Evolutionary conservation across 2,329 filamentous ascomycete genomes (phyloP), one percentile per base, ranked within the genome.

Genomic region (Gyromitra esculenta): DNA sequence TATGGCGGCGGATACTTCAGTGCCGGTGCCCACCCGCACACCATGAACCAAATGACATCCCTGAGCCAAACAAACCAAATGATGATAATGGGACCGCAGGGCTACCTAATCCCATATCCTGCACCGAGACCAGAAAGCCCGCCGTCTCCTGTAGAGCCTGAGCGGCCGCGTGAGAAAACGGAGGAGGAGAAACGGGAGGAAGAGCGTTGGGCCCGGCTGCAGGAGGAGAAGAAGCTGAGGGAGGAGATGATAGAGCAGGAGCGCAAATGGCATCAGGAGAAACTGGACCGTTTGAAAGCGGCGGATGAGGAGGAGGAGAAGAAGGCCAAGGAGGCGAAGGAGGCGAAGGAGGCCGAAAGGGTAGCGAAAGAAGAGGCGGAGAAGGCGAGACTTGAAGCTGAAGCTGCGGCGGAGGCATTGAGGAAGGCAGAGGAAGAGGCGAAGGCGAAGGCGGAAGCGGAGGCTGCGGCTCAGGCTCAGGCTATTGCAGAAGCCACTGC

Each of bases 361-460:
- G 8, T n/a, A 25, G 69, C 45, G 1, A 62, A 52, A 11, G 84
- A 83, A 63, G 83, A 83, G 0, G 86, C 87, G 71, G 82, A 82
- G 21, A 84, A 83, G 72, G 82, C 80, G 2, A 82, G 81, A 15
- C 82, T 81, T 1, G 84, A 83, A 1, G 85, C 79, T 0, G 83
- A 83, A 1, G 85, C 79, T 0, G 83, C 82, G 0, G 21, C 82
- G 0, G 86, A 89, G 68, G 87, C 89, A 65, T 86, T 87, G 5
- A 85, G 87, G n/a, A 87, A 85, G 78, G 86, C 86, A 62, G 85
- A 80, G 8, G 81, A 81, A 18, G 81, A 82, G n/a, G 80, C 80
- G 62, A 80, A 81, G 54, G 79, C 79, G n/a, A 80, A 84, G 78
- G 79, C 86, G 60, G 74, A 78, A n/a, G 80, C 21, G 80, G 87